Base-by-base conservation (phyloP, 441 rosid genomes). In the Erodium chrysanthum region DNA sequence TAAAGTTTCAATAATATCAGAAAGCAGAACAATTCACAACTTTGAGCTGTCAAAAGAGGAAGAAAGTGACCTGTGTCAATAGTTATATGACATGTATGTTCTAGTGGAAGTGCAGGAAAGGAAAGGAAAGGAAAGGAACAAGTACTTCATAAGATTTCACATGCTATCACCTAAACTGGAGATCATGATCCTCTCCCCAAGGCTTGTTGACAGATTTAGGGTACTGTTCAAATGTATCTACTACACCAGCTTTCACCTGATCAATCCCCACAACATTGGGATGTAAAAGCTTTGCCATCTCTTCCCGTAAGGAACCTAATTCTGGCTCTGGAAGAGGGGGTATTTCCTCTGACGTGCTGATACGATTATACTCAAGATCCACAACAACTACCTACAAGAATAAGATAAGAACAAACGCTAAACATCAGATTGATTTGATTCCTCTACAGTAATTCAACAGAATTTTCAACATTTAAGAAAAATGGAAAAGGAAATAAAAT, bases 281-380 rank as follows among this genome's bases (percentile, higher is more conserved):
- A 79, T 86, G 82, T 82, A 92, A 76, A 44, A 95, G 76, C 80
- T 86, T 84, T 78, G 84, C 69, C 74, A 95, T 84, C 68, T 95
- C 98, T 72, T 80, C 78, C 50, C 96, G 92, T 78, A 95, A 70
- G 70, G 81, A 73, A 81, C 88, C 84, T 73, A 86, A 79, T 84
- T 95, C 99, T 64, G 97, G 97, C 87, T 95, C 97, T 64, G 99
- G 97, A 77, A 95, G 82, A 3, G 78, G 78, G 18, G 99, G 99
- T 81, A 91, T 91, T 77, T 95, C 99, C 76, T 95, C 99, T 3
- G 99, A 66, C 18, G 97, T 87, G 76, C 86, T 87, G 71, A 95
- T 84, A 73, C 77, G 85, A 70, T 95, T 95, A 79, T 80, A 84
- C 74, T 95, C 99, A 61, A 95, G 97, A 79, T 95, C 97, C 78